Percentiles rank a stretch among this genome's conserved stretches.
Conservation (phyloP, 495 filamentous ascomycete species). For the Neurospora cerealis region DNA sequence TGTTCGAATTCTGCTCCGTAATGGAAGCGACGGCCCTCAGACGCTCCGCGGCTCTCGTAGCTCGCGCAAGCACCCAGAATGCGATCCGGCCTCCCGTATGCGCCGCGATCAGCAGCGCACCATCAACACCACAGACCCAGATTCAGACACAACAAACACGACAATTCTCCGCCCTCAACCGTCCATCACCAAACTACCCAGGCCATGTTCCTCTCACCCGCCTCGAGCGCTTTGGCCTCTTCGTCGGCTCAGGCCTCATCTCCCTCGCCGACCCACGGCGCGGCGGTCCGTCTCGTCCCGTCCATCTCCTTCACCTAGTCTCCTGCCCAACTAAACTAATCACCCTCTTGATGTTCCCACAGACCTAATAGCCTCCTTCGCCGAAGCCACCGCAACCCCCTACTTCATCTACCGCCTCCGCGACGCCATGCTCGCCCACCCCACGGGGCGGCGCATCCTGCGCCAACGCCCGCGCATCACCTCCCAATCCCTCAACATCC, state of each 20-base stretch:
- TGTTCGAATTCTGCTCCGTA: neutral
- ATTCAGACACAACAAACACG: slow-evolving; percentile 7
- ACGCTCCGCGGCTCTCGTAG: slow-evolving; percentile 12
- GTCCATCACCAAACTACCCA: slow-evolving; percentile 76
- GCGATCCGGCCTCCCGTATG: neutral
- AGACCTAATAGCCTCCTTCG: slow-evolving; percentile 91
- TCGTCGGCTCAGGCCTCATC: slow-evolving; percentile 71
- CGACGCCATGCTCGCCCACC: slow-evolving; percentile 73
- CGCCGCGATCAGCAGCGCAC: neutral
- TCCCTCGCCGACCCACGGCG: slow-evolving; percentile 72
- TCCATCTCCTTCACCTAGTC: no score
- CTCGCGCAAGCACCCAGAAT: neutral
- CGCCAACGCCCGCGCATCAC: slow-evolving; percentile 83
- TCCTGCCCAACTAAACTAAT: no score
- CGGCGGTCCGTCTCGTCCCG: slow-evolving; percentile 41
- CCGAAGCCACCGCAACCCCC: slow-evolving; percentile 86
- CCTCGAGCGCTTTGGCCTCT: slow-evolving; percentile 65
- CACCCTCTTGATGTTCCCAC: neutral
- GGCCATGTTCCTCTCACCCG: slow-evolving; percentile 83
- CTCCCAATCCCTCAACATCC: slow-evolving; percentile 60
- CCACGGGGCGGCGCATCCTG: slow-evolving; percentile 86
- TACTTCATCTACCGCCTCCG: slow-evolving; percentile 93
- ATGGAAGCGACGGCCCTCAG: slow-evolving; percentile 20
- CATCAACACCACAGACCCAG: neutral
- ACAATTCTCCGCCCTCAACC: slow-evolving; percentile 66